Conservation (phyloP, 225 moss, liverwort and hornwort species). For the Takakia lepidozioides region DNA sequence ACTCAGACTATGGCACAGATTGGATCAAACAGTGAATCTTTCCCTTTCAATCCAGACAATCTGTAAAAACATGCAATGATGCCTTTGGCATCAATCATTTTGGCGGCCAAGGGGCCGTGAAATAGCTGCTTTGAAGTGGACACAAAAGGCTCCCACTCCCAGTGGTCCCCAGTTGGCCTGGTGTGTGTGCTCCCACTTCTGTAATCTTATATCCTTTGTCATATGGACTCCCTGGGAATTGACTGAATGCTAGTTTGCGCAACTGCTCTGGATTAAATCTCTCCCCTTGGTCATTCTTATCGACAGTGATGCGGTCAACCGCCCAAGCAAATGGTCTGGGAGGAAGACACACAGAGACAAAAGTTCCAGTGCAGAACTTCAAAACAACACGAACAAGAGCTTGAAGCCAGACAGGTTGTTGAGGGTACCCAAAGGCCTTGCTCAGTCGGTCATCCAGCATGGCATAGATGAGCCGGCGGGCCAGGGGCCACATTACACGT, state of each 20-base stretch:
- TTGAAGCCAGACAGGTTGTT: constrained; percentile 17
- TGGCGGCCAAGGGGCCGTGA: constrained; percentile 19
- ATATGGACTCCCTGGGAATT: constrained; percentile 9
- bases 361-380: constrained; percentile 6
- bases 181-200: constrained; percentile 14
- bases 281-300: constrained; percentile 15
- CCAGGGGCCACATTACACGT: constrained; percentile 4
- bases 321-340: constrained; percentile 23
- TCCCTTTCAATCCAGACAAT: too few relatives aligned
- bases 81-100: too few relatives aligned
- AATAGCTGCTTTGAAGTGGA: constrained; percentile 28
- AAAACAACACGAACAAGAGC: constrained; percentile 1
- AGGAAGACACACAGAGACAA: constrained; percentile 13
- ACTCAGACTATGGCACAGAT: too few relatives aligned
- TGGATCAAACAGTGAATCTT: too few relatives aligned
- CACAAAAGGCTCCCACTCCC: constrained; percentile 24
- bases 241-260: constrained; percentile 12
- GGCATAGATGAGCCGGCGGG: constrained; percentile 19
- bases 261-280: constrained; percentile 9
- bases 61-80: too few relatives aligned
- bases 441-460: constrained; percentile 31
- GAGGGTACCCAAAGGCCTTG: constrained; percentile 21
- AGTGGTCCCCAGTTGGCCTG: constrained; percentile 7
- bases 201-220: constrained; percentile 31
- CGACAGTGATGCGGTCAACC: constrained; percentile 9